Base-by-base conservation (phyloP, 2,329 filamentous ascomycete genomes). In the Davidsoniella virescens region DNA sequence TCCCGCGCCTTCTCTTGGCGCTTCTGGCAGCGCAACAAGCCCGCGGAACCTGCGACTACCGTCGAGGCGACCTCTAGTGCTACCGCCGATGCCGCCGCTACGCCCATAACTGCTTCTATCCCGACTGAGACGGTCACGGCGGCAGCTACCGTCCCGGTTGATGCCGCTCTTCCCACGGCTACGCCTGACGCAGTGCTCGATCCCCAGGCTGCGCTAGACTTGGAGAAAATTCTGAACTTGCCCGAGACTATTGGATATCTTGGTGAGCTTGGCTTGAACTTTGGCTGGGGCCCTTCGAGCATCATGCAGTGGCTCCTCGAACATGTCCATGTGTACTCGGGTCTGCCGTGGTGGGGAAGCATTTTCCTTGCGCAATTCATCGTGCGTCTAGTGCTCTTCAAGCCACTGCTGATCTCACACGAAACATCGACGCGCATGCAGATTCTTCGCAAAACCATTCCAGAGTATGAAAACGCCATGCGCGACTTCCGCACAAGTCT, bases 161-260 rank as follows among this genome's bases (percentile, higher is more conserved):
- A 50, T 17, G 49, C 58, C 33, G 42, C 56, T 29, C 44, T 58
- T 3, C 52, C 60, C 33, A 53, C 54, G 14, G 55, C 59, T 44
- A 44, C 57, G 43, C 40, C 55, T 41, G 41, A 47, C 41, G 44
- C 53, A 52, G 47, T 44, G 49, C 36, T 52, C 49, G 48, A 48
- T 20, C 54, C 57, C 41, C 54, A 36, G 29, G 29, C 44, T 12
- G 50, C 43, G 43, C 43, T 53, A 57, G 46, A 64, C 56, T 57
- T 67, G 51, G 56, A 59, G 47, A 56, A 60, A 38, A 60, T 65
- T 47, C 57, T 78, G 54, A 66, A 73, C 54, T 75, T 87, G 55
- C 78, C 83, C 36, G 83, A 90, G 59, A 71, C 78, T 47, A 76
- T 94, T 52, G 92, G 92, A 55, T 95, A 88, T 60, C 70, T 98